A percentile compares a stretch with the other conserved stretches of the same genome.
Conservation (phyloP, 371 early-diverging fungal species). For the Zopfochytrium polystomum region DNA sequence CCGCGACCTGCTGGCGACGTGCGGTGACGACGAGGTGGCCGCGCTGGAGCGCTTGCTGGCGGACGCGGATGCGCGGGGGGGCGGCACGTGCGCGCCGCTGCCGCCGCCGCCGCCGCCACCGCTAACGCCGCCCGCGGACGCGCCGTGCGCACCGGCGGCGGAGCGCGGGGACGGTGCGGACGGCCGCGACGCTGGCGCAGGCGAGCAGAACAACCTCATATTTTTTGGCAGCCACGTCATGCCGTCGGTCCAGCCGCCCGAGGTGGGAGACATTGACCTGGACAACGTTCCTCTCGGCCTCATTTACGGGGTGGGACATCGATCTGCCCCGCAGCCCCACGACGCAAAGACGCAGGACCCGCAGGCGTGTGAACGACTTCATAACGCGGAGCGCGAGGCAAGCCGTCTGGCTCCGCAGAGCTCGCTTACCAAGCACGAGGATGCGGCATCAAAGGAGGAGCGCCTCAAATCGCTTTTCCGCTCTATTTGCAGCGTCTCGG, state of each 20-base stretch:
- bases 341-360: not conserved
- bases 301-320: too few relatives aligned
- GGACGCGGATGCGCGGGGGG: slow-evolving; percentile 3
- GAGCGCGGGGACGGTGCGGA: not conserved
- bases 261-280: slow-evolving; percentile 2
- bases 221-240: too few relatives aligned
- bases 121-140: not conserved
- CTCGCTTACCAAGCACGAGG: not conserved
- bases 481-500: slow-evolving; percentile 51
- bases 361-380: not conserved
- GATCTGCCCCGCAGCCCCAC: too few relatives aligned
- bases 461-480: slow-evolving; percentile 16
- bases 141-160: not conserved
- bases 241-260: too few relatives aligned
- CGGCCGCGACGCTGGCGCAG: not conserved
- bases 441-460: not conserved
- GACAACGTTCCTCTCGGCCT: too few relatives aligned
- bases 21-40: slow-evolving; percentile 20
- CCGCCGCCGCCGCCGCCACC: not conserved
- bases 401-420: not conserved
- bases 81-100: not conserved
- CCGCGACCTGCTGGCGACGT: slow-evolving; percentile 13
- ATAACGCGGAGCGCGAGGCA: not conserved
- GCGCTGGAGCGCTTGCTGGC: slow-evolving; percentile 43
- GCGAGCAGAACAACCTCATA: too few relatives aligned